Evolutionary conservation across 768 basidiomycete genomes (phyloP).

Genomic region (Daedaleopsis nitida): DNA sequence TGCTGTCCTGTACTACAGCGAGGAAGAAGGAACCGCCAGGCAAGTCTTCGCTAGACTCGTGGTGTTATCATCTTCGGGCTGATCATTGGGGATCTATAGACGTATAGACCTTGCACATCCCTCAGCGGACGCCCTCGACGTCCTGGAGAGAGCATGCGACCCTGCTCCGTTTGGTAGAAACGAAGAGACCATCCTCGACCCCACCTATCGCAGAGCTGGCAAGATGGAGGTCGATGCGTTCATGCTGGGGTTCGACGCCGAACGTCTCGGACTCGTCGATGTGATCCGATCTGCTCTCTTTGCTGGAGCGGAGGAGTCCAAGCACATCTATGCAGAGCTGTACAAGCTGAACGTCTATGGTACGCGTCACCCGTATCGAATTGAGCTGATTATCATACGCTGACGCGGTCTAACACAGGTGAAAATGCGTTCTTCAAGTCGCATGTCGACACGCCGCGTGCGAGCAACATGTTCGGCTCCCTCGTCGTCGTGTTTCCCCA

Average conservation of each 20-base stretch:
- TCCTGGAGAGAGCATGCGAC: conserved; percentile 22
- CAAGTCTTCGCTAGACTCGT: background rate
- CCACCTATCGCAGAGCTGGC: conserved; percentile 28
- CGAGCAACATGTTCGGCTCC: conserved; percentile 50
- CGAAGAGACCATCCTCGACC: conserved; percentile 24
- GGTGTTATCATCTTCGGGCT: background rate
- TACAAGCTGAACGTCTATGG: conserved; percentile 53
- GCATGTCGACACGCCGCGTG: conserved; percentile 51
- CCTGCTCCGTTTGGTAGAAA: conserved; percentile 25
- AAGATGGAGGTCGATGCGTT: conserved; percentile 28
- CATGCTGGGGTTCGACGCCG: conserved; percentile 17
- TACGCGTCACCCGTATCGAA: conserved; percentile 13
- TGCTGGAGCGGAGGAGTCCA: background rate
- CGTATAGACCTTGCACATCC: background rate
- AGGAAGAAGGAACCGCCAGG: background rate
- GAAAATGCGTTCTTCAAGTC: conserved; percentile 50
- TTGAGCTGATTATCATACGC: no score
- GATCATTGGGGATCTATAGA: background rate
- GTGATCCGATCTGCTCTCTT: conserved; percentile 10
- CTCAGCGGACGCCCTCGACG: conserved; percentile 4
- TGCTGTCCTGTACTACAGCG: background rate
- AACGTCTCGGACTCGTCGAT: conserved; percentile 5
- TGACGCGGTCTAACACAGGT: conserved; percentile 25
- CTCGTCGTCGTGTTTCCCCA: conserved; percentile 53
- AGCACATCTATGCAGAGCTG: conserved; percentile 35